These are phyloP conservation scores for Botrytis fabae DNA, from an alignment of 2,329 filamentous ascomycete species.

Conservation along the genomic window DNA sequence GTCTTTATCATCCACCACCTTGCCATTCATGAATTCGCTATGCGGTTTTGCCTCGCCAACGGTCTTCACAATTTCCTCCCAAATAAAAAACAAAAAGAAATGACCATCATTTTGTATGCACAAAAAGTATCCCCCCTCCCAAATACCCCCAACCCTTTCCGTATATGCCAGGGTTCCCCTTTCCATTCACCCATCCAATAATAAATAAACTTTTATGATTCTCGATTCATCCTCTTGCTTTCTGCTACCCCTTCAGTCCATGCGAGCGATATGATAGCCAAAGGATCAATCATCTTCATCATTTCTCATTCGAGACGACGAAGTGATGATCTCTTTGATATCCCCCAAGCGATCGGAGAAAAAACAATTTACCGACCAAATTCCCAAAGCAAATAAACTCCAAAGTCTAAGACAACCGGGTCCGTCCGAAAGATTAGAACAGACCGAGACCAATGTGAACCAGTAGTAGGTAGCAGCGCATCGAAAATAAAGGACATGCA, in stretches of 20 bases:
- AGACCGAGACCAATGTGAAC: conserved; percentile 8
- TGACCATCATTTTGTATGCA: conserved; percentile 17
- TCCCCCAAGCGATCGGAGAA: background rate
- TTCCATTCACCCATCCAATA: conserved; percentile 7
- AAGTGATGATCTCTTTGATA: background rate
- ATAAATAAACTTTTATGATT: conserved; percentile 15
- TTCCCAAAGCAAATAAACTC: conserved; percentile 9
- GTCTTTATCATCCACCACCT: conserved; percentile 15
- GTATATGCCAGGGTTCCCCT: conserved; percentile 11
- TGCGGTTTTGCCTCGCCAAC: background rate
- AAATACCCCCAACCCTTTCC: conserved; percentile 3
- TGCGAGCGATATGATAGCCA: conserved; percentile 8
- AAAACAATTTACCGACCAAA: conserved; percentile 4
- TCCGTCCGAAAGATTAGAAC: conserved; percentile 14
- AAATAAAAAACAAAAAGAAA: conserved; percentile 5
- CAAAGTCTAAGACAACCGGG: conserved; percentile 14
- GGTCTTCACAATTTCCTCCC: background rate
- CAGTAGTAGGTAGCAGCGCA: background rate
- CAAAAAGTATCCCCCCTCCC: conserved; percentile 7
- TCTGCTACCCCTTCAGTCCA: background rate
- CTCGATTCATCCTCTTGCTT: conserved; percentile 8
- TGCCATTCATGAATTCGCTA: conserved; percentile 7
- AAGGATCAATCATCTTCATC: conserved; percentile 3
- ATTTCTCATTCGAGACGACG: background rate
- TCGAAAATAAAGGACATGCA: conserved; percentile 16